Evolutionary conservation across 2,329 filamentous ascomycete species (phyloP), one percentile per base, ranked within the genome.

Genomic region (Diaporthe capsici): DNA sequence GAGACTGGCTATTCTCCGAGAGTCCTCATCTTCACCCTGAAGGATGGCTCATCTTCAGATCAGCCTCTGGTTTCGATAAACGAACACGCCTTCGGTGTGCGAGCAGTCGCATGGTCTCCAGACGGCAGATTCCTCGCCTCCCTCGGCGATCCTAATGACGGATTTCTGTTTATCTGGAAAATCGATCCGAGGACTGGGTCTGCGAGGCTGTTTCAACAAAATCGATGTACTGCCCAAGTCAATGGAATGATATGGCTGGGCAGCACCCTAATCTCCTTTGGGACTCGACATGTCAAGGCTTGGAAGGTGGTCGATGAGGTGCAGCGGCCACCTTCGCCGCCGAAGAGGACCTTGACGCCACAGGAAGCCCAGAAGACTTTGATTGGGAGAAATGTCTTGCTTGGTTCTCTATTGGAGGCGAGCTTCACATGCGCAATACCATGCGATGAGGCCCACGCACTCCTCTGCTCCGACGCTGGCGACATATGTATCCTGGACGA

Each of bases 1-100:
- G 97, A 99, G 90, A 98, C 96, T 4, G 97, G 97, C 31, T 98
- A 98, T 84, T 94, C 93, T 72, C 97, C 97, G 8, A 91, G 97
- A 72, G 95, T 99, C 31, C 88, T 98, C 75, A 93, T 99, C 73
- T 99, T 98, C 84, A 95, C 92, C 44, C 92, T 97, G 7, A 91
- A 94, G 80, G 95, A 98, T 81, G 90, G 90, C 49, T 94, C 94
- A 2, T 93, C 93, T 4, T 93, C 93, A 3, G 96, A 98, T 80
- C 90, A 90, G 1, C 97, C 97, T 3, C 88, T 98, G 9, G 94
- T 95, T 3, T 95, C 94, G 49, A 91, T 99, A 74, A 94, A 92
- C 73, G 97, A 99, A 81, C 97, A 99, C 84, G 93, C 92, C 0
- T 97, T 95, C 83, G 97, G 97, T 9, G 95, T 99, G 44, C 93